Conservation (phyloP, 495 filamentous ascomycete species). For the Annulohypoxylon nitens region DNA sequence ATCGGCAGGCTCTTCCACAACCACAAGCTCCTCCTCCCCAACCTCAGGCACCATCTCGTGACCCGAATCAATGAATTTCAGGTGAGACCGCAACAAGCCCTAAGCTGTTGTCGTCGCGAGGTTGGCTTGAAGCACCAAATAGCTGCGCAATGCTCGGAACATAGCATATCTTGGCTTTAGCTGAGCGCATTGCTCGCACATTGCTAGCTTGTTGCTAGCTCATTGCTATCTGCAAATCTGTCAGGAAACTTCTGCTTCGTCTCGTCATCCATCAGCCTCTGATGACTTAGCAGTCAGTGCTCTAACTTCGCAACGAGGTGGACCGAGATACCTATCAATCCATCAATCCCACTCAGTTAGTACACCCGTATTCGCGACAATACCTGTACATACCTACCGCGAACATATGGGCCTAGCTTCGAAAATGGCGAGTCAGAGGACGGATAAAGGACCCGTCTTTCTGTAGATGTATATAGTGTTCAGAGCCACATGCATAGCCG, state of each 20-base stretch:
- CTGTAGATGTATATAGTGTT: conserved; percentile 34
- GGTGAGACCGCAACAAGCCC: neutral
- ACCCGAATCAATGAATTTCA: conserved; percentile 3
- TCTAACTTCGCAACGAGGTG: conserved; percentile 5
- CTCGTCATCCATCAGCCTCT: neutral
- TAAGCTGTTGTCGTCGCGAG: neutral
- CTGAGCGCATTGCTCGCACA: neutral
- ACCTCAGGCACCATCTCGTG: conserved; percentile 50
- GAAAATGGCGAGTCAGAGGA: conserved; percentile 7
- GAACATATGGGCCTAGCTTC: conserved; percentile 17
- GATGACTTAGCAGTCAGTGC: neutral
- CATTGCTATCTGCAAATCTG: neutral
- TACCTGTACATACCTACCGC: conserved; percentile 39
- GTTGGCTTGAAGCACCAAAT: neutral
- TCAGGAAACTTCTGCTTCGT: neutral
- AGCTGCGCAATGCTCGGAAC: conserved; percentile 2
- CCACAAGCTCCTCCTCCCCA: conserved; percentile 44
- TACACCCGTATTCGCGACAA: conserved; percentile 4
- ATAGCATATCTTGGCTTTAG: conserved; percentile 1
- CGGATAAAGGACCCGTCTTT: conserved; percentile 10
- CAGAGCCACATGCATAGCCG: conserved; percentile 43
- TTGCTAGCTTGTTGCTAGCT: too few species aligned
- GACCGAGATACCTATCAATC: neutral
- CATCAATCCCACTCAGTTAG: conserved; percentile 18
- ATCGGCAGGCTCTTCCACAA: conserved; percentile 45